A percentile compares a stretch with the other conserved stretches of the same genome.
These are phyloP conservation scores for Ceratocystis cubensis DNA, from an alignment of 2,329 filamentous ascomycete genomes.

Conservation along the genomic window DNA sequence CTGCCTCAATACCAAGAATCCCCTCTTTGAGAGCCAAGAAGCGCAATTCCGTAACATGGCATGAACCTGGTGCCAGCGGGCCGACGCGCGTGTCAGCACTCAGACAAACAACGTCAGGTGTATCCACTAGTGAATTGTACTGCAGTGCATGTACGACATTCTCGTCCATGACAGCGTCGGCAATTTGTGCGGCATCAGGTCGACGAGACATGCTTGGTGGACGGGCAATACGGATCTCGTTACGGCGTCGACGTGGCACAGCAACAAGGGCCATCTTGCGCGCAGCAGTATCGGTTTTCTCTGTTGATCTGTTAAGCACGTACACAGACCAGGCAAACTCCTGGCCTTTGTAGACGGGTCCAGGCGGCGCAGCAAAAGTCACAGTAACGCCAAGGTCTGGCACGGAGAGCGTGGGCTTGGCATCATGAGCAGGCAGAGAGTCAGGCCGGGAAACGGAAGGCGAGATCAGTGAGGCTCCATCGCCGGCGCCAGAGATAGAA, in stretches of 20 bases:
- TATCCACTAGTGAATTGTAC: constrained; percentile 49
- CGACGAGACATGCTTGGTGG: constrained; percentile 39
- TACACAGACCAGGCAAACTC: constrained; percentile 62
- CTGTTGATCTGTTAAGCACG: constrained; percentile 57
- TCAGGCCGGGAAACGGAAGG: constrained; percentile 47
- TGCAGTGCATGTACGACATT: constrained; percentile 60
- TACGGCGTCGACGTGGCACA: constrained; percentile 51
- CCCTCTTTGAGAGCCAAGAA: constrained; percentile 58
- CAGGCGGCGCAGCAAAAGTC: constrained; percentile 52
- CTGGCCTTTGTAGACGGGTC: constrained; percentile 48
- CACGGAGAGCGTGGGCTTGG: constrained; percentile 37
- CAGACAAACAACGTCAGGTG: constrained; percentile 58
- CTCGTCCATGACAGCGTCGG: constrained; percentile 59
- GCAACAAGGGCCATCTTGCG: constrained; percentile 60
- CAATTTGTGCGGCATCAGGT: constrained; percentile 34
- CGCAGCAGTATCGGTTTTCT: constrained; percentile 30
- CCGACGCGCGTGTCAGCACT: constrained; percentile 64
- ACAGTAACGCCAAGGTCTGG: constrained; percentile 60
- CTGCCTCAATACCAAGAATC: constrained; percentile 56
- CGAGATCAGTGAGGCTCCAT: constrained; percentile 41
- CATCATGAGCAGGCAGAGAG: constrained; percentile 39
- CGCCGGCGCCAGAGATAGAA: constrained; percentile 44
- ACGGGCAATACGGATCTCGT: constrained; percentile 40
- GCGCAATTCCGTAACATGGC: constrained; percentile 59
- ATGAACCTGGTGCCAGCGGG: constrained; percentile 57